Evolutionary conservation across 1,284 basidiomycete species (phyloP).

Genomic region (Rhodotorula sp.): DNA sequence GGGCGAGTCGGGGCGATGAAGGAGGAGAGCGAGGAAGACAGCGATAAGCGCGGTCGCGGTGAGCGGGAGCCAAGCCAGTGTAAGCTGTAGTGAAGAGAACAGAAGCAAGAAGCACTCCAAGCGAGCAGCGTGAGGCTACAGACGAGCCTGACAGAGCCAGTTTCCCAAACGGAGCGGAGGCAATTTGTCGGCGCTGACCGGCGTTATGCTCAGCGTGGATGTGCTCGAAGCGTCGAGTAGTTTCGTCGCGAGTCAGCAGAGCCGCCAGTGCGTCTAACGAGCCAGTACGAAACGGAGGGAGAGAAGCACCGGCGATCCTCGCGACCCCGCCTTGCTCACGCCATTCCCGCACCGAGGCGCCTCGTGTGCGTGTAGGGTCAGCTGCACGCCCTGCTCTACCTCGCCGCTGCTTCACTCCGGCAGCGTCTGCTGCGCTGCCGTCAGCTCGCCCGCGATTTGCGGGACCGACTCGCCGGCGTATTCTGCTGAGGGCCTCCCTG

Average conservation of each 20-base stretch:
- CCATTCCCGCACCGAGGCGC: too few species aligned
- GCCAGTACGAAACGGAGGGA: too few species aligned
- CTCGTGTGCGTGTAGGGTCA: too few species aligned
- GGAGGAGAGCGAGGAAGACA: not conserved
- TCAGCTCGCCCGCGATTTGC: too few species aligned
- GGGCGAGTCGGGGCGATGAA: not conserved
- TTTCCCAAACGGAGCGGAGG: not conserved
- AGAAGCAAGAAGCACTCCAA: not conserved
- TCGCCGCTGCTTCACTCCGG: too few species aligned
- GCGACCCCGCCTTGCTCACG: too few species aligned
- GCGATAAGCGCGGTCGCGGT: not conserved
- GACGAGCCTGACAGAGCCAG: not conserved
- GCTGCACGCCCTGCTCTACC: too few species aligned
- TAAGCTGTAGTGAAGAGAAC: not conserved
- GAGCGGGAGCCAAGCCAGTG: not conserved
- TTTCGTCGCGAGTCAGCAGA: not conserved
- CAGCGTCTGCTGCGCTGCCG: too few species aligned
- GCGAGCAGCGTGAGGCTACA: not conserved
- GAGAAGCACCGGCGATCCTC: too few species aligned
- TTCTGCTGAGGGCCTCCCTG: too few species aligned
- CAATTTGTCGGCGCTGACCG: not conserved
- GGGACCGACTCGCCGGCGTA: too few species aligned
- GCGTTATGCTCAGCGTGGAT: not conserved
- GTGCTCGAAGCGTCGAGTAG: not conserved
- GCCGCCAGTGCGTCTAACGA: not conserved